These are phyloP conservation scores for Clathrus columnatus DNA, from an alignment of 768 basidiomycete species.

Conservation along the genomic window DNA sequence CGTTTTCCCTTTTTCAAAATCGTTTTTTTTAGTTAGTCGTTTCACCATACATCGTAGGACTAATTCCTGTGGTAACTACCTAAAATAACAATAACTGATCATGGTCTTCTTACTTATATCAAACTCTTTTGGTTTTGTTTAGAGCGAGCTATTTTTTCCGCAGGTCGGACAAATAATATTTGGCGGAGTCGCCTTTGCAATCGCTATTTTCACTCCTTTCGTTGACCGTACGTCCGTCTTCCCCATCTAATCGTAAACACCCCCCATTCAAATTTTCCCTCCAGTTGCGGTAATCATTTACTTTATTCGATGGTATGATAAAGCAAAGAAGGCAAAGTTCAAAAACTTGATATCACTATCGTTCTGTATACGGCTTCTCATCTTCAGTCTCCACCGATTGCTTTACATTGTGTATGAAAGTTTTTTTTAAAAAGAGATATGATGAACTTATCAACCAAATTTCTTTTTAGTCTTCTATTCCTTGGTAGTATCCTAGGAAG, in stretches of 20 bases:
- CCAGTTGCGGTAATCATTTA: neutral
- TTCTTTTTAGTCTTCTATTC: neutral
- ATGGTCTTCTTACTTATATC: too few relatives aligned
- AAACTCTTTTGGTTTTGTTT: too few relatives aligned
- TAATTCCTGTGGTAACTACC: neutral
- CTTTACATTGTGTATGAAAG: neutral
- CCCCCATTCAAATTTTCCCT: neutral
- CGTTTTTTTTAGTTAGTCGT: neutral
- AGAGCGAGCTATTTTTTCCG: neutral
- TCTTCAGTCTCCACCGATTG: neutral
- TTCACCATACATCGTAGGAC: neutral
- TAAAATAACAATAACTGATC: neutral
- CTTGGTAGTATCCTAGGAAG: neutral
- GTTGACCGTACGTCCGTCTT: neutral
- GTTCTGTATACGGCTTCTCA: neutral
- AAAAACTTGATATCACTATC: neutral
- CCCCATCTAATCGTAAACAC: neutral
- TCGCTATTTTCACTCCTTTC: neutral
- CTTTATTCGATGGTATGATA: neutral
- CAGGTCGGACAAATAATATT: neutral
- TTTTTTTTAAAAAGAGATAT: neutral
- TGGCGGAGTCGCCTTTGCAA: neutral
- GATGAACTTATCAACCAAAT: neutral
- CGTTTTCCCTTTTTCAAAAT: neutral
- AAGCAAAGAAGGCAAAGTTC: neutral